Conservation (phyloP, 225 moss, liverwort and hornwort species). For the Pseudisothecium myosuroides region DNA sequence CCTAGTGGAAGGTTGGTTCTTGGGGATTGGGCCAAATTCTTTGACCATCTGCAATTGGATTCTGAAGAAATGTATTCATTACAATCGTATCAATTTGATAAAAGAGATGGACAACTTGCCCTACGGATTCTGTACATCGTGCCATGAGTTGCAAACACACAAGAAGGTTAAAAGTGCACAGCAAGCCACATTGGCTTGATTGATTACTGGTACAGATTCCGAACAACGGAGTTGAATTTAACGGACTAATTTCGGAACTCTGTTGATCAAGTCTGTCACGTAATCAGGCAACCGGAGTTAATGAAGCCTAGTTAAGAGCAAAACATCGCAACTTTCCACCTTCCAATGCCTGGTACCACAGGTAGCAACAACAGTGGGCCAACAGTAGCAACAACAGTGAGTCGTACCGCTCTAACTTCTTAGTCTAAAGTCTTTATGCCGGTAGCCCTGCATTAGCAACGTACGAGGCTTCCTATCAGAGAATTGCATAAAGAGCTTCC, state of each 20-base stretch:
- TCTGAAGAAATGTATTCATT: neutral
- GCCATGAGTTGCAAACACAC: neutral
- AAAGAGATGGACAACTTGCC: neutral
- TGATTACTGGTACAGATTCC: neutral
- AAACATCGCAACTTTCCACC: neutral
- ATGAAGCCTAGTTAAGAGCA: too few species aligned
- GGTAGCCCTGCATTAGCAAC: neutral
- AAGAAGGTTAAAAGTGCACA: neutral
- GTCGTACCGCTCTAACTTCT: too few species aligned
- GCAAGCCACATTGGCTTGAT: neutral
- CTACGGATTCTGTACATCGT: neutral
- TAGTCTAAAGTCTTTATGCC: neutral
- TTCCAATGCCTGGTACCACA: neutral
- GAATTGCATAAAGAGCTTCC: neutral
- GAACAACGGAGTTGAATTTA: neutral
- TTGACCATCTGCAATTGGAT: neutral
- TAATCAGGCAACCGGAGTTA: neutral
- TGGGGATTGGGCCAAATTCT: neutral
- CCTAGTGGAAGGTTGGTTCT: neutral
- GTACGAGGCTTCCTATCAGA: neutral
- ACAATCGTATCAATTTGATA: neutral
- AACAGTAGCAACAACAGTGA: neutral
- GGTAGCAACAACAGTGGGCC: neutral
- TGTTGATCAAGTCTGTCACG: neutral
- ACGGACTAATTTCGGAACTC: neutral